Evolutionary conservation across 2,329 filamentous ascomycete species (phyloP).

Genomic region (Phialemonium atrogriseum): DNA sequence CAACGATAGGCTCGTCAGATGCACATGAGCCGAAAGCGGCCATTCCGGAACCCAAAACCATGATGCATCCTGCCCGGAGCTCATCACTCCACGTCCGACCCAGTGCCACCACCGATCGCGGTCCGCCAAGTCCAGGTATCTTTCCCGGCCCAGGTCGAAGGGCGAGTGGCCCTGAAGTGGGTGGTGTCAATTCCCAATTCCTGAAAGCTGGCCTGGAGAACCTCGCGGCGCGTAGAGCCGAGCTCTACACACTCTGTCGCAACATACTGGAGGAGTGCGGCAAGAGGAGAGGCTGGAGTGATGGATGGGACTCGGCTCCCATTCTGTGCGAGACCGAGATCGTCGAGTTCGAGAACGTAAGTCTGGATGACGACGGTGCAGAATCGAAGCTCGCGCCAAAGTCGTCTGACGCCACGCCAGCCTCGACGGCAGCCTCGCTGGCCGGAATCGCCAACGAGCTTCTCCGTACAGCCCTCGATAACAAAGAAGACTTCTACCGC

Average conservation of each 20-base stretch:
- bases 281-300: constrained; percentile 62
- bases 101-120: constrained; percentile 22
- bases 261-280: constrained; percentile 71
- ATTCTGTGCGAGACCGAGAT: constrained; percentile 35
- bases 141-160: constrained; percentile 42
- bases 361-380: constrained; percentile 33
- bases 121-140: constrained; percentile 38
- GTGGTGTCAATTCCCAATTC: constrained; percentile 38
- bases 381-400: constrained; percentile 13
- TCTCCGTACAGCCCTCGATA: constrained; percentile 53
- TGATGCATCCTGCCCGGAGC: constrained; percentile 58
- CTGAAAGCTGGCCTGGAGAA: constrained; percentile 65
- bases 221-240: constrained; percentile 72
- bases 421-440: constrained; percentile 16
- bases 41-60: constrained; percentile 61
- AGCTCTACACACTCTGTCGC: constrained; percentile 71
- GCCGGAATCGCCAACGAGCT: constrained; percentile 47
- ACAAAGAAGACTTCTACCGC: constrained; percentile 54
- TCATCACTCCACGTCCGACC: constrained; percentile 48
- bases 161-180: constrained; percentile 26
- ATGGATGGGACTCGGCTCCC: constrained; percentile 62
- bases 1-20: constrained; percentile 37
- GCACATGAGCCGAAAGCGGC: constrained; percentile 51
- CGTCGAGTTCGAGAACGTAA: constrained; percentile 48
- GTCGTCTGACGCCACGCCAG: constrained; percentile 5